Percentiles rank a stretch among this genome's conserved stretches.
These are phyloP conservation scores for Cubamyces lactineus DNA, from an alignment of 768 basidiomycete species.

Conservation along the genomic window DNA sequence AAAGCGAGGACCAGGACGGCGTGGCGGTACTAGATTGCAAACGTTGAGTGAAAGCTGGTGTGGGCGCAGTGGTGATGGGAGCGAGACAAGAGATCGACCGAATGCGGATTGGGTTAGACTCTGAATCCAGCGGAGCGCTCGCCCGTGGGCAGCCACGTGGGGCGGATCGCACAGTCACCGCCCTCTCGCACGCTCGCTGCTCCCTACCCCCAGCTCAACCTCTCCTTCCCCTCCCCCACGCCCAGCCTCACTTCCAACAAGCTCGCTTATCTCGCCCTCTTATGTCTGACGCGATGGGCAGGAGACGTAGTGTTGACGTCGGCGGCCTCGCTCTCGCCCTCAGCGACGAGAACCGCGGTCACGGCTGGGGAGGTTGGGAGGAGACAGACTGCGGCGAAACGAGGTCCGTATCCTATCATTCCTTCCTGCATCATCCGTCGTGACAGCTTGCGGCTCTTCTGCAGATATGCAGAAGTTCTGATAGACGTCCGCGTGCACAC, in stretches of 20 bases:
- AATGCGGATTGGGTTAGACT: conserved; percentile 7
- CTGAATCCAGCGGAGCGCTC: conserved; percentile 22
- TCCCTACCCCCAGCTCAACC: conserved; percentile 11
- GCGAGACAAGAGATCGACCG: neutral
- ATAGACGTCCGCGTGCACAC: conserved; percentile 87
- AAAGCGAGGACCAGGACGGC: neutral
- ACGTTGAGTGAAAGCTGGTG: neutral
- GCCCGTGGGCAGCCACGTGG: conserved; percentile 12
- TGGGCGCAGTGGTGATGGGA: neutral
- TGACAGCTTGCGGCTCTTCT: conserved; percentile 22
- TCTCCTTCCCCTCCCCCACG: conserved; percentile 1
- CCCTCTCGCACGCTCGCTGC: conserved; percentile 23
- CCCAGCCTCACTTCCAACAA: neutral
- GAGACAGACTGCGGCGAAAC: conserved; percentile 49
- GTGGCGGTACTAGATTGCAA: neutral
- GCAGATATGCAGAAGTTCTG: conserved; percentile 77
- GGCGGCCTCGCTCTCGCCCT: conserved; percentile 87
- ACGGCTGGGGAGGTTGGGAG: conserved; percentile 71
- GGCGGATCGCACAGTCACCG: conserved; percentile 25
- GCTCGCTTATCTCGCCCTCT: neutral
- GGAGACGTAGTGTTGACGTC: conserved; percentile 83
- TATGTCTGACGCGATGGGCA: conserved; percentile 25
- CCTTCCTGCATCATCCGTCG: conserved; percentile 8
- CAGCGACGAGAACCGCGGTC: conserved; percentile 59
- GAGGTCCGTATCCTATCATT: conserved; percentile 45